Base-by-base conservation (phyloP, 192 early-diverging fungal genomes). In the Coemansia sp. region DNA sequence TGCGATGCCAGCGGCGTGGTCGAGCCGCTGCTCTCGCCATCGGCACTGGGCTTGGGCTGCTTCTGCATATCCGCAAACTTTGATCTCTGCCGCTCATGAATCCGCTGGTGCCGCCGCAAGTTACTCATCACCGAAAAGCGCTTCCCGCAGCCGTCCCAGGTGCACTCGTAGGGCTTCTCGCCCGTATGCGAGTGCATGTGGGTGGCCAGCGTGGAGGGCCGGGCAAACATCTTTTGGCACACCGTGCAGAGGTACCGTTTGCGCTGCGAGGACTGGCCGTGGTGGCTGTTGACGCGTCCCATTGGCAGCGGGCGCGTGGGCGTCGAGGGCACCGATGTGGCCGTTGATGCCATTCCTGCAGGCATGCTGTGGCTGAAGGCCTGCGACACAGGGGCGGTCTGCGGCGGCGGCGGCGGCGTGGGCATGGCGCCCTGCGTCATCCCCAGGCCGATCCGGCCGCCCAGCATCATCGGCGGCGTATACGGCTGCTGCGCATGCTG, bases 51-150 rank as follows among this genome's bases (percentile, higher is more conserved):
- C 13, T 19, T 37, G 23, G 47, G 26, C 47, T 48, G 36, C 21
- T 45, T 7, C 43, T 37, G 36, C 23, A 61, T 63, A 18, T 61
- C 63, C 20, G 62, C 61, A 20, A 69, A 60, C 58, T 76, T 76
- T 33, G 55, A 44, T n/a, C 62, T 19, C 72, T 77, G 74, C 7
- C 78, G 62, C 50, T 80, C 61, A 48, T 86, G 84, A 50, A 83
- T 82, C 35, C 79, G 72, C 62, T 72, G 78, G 54, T 87, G 86
- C 14, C 86, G 80, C 18, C 86, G 75, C 58, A 87, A 64, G 55
- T 87, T 87, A 64, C 84, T 86, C 55, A 84, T 78, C 30, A 87
- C 86, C 8, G 86, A 87, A 61, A 87, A 87, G 40, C 71, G 62
- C 59, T 84, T 81, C 15, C 83, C 84, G 55, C 86, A 87, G n/a